Conservation (phyloP, 2,329 filamentous ascomycete genomes). For the Fusarium duplospermum region DNA sequence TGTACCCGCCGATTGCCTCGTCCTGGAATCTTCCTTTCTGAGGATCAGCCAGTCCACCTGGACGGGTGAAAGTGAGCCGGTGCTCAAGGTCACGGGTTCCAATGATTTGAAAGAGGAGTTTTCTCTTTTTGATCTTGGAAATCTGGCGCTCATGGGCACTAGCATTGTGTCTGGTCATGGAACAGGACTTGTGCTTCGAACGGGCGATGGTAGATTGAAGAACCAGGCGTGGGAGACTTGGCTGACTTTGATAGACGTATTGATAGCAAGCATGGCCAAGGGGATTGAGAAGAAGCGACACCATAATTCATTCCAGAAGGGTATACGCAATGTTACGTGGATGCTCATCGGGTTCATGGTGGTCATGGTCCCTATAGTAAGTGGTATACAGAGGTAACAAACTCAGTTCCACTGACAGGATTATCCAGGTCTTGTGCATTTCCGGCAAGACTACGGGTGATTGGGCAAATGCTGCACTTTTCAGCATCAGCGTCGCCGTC, state of each 20-base stretch:
- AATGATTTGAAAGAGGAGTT: background rate
- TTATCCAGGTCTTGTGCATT: background rate
- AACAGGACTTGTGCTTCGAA: background rate
- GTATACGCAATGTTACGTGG: background rate
- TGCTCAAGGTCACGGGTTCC: background rate
- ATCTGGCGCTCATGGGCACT: background rate
- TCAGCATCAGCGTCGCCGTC: background rate
- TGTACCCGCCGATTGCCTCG: background rate
- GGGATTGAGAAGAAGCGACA: background rate
- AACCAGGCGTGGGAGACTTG: background rate
- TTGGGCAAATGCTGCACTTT: background rate
- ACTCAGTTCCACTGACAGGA: background rate
- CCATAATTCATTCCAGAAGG: background rate
- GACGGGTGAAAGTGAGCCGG: background rate
- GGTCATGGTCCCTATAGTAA: background rate
- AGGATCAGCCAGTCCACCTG: background rate
- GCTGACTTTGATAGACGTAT: background rate
- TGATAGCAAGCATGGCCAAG: background rate
- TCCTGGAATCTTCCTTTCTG: background rate
- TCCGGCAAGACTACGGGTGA: background rate
- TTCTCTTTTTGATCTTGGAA: background rate
- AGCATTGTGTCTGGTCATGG: background rate
- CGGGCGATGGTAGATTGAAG: background rate
- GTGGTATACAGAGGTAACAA: background rate
- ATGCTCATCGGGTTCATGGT: background rate